Conservation (phyloP, 164 flowering plant species). For the Vitis rupestris region DNA sequence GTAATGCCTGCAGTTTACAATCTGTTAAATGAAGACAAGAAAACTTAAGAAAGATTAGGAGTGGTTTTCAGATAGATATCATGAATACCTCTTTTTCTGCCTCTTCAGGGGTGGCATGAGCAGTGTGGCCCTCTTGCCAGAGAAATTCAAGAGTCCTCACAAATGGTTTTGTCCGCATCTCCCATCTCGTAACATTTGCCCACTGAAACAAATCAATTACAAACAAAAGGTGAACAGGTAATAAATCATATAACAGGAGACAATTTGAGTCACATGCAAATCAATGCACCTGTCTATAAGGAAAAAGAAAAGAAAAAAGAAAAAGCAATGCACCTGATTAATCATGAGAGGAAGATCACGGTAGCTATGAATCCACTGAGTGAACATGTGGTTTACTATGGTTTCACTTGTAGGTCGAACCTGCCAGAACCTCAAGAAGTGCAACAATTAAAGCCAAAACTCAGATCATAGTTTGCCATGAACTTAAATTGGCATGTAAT, state of each 20-base stretch:
- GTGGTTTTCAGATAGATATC: not conserved
- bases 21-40: constrained; percentile 10
- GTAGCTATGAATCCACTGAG: constrained; percentile 97
- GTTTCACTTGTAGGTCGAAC: constrained; percentile 99
- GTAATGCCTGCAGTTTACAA: constrained; percentile 71
- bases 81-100: constrained; percentile 87
- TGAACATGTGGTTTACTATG: constrained; percentile 98
- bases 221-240: constrained; percentile 6
- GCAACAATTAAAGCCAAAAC: constrained; percentile 63
- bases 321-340: constrained; percentile 62
- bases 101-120: constrained; percentile 91
- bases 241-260: not conserved
- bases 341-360: constrained; percentile 98
- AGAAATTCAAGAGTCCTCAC: constrained; percentile 95
- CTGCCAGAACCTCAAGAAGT: constrained; percentile 86
- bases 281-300: constrained; percentile 47
- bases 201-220: constrained; percentile 47
- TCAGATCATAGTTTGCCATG: constrained; percentile 28
- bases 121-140: constrained; percentile 99
- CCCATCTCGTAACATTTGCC: constrained; percentile 99
- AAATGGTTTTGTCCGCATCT: constrained; percentile 98
- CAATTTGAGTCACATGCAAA: not conserved
- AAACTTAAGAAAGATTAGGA: not conserved
- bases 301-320: too few relatives aligned
- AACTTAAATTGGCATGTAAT: constrained; percentile 2